Evolutionary conservation across 805 yeast species (phyloP).

Genomic region (Hanseniaspora meyeri): DNA sequence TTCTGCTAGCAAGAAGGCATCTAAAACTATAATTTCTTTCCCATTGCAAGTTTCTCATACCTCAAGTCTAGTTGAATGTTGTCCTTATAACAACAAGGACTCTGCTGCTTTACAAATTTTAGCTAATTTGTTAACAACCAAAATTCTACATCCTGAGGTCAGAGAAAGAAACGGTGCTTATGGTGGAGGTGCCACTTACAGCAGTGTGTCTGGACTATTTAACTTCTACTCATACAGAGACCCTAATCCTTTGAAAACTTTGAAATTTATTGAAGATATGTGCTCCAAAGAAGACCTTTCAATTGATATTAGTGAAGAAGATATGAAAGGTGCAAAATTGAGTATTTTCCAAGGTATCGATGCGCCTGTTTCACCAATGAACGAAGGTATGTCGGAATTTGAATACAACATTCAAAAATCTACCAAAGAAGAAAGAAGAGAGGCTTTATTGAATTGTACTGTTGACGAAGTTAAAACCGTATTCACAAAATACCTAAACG

Average conservation of each 20-base stretch:
- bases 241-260: conserved; percentile 68
- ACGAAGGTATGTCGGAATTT: conserved; percentile 61
- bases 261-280: conserved; percentile 43
- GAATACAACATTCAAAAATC: conserved; percentile 62
- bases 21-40: conserved; percentile 44
- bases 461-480: conserved; percentile 49
- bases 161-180: conserved; percentile 97
- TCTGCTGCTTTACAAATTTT: conserved; percentile 79
- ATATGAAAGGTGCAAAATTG: conserved; percentile 78
- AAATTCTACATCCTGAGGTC: conserved; percentile 73
- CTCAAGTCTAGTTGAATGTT: conserved; percentile 54
- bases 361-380: conserved; percentile 71
- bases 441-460: conserved; percentile 54
- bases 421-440: conserved; percentile 70
- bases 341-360: conserved; percentile 85
- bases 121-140: conserved; percentile 68
- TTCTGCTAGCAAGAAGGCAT: neutral
- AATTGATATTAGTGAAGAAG: conserved; percentile 43
- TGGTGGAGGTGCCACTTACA: conserved; percentile 86
- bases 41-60: conserved; percentile 87
- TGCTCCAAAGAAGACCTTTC: conserved; percentile 29
- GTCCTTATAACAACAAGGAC: conserved; percentile 53
- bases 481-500: conserved; percentile 49
- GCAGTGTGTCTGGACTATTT: conserved; percentile 67
- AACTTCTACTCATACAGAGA: conserved; percentile 86